phyloP scores from a whole-genome alignment of 352 stramenopile genomes.

The Phytophthora sojae region DNA sequence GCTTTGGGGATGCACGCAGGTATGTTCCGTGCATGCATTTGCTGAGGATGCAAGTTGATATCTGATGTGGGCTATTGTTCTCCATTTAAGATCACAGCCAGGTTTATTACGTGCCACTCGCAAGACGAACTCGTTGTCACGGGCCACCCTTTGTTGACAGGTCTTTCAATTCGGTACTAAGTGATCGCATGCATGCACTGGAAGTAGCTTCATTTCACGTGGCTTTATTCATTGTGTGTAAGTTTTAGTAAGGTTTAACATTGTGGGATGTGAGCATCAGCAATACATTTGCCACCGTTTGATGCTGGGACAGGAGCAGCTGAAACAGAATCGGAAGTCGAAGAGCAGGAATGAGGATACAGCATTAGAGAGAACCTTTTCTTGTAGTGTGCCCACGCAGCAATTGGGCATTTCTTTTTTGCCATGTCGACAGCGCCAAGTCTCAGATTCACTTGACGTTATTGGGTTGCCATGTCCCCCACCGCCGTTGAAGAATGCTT shows the following conservation, averaged over 20 bases:
- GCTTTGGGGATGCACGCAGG: conserved; percentile 83
- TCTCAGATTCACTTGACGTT: conserved; percentile 33
- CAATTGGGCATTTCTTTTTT: conserved; percentile 18
- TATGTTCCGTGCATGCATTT: conserved; percentile 26
- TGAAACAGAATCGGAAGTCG: conserved; percentile 22
- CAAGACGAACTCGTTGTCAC: conserved; percentile 68
- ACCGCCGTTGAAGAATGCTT: conserved; percentile 1
- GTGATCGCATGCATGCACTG: neutral
- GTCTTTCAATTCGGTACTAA: conserved; percentile 76
- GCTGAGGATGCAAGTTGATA: neutral
- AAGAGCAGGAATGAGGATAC: conserved; percentile 17
- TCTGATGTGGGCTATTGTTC: neutral
- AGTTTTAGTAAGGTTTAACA: neutral
- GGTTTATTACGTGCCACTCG: conserved; percentile 76
- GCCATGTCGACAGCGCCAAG: conserved; percentile 21
- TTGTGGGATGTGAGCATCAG: neutral
- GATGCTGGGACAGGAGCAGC: neutral
- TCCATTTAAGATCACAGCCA: conserved; percentile 60
- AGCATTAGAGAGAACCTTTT: neutral
- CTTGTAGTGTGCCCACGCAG: neutral
- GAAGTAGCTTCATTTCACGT: neutral
- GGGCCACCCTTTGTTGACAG: conserved; percentile 76
- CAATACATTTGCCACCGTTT: conserved; percentile 6
- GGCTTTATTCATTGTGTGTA: too few relatives aligned
- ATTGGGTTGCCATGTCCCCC: conserved; percentile 16